phyloP scores from a whole-genome alignment of 2,329 filamentous ascomycete genomes.

The Cordyceps pruinosa region DNA sequence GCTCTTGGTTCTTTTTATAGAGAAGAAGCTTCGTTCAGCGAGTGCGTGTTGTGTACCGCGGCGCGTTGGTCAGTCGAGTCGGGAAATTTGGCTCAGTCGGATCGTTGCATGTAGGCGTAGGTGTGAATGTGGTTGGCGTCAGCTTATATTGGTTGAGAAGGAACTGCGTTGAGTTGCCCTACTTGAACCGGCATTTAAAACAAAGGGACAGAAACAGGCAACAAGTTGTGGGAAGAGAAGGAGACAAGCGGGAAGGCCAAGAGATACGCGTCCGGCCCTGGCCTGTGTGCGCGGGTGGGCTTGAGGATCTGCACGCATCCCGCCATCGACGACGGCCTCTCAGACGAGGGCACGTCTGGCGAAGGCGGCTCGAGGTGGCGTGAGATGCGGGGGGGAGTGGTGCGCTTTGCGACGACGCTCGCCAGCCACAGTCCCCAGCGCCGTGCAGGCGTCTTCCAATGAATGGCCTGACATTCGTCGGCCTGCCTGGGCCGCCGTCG shows the following conservation, averaged over 20 bases:
- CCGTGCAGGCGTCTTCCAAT: background rate
- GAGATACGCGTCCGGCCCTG: background rate
- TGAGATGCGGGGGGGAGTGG: conserved; percentile 11
- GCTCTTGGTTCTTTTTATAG: background rate
- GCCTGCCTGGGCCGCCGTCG: background rate
- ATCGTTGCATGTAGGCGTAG: no score
- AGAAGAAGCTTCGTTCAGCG: no score
- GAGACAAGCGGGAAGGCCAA: background rate
- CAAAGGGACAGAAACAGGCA: background rate
- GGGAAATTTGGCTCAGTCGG: no score
- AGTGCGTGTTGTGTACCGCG: no score
- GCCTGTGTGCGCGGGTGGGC: no score
- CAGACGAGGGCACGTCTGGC: background rate
- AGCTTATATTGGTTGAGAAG: no score
- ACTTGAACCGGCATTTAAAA: background rate
- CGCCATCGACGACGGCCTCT: no score
- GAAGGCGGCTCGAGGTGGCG: background rate
- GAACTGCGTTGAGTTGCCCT: background rate
- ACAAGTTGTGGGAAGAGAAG: background rate
- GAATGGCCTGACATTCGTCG: background rate
- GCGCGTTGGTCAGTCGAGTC: no score
- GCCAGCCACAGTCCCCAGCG: background rate
- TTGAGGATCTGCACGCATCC: no score
- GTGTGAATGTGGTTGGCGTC: no score
- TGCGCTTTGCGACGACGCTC: background rate